These are phyloP conservation scores for Raddia distichophylla DNA, from an alignment of 176 grass and related monocot species.

Conservation along the genomic window DNA sequence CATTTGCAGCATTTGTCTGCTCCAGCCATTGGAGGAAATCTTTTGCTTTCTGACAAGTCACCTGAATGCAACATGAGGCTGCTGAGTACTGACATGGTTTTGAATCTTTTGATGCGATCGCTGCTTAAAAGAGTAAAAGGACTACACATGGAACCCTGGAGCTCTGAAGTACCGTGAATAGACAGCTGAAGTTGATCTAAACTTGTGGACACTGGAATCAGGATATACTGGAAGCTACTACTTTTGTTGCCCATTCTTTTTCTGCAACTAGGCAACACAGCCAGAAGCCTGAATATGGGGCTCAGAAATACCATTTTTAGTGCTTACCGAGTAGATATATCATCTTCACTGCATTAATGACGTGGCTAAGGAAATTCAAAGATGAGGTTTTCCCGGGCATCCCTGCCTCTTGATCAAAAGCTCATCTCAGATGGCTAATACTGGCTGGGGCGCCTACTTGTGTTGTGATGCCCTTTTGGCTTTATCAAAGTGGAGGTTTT, in stretches of 20 bases:
- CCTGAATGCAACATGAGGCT: constrained; percentile 25
- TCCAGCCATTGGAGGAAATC: neutral
- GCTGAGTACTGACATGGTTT: constrained; percentile 7
- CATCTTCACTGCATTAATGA: neutral
- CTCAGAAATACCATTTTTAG: neutral
- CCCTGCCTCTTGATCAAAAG: constrained; percentile 6
- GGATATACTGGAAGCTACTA: constrained; percentile 14
- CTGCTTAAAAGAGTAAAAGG: constrained; percentile 28
- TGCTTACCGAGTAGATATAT: constrained; percentile 16
- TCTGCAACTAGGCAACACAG: neutral
- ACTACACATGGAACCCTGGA: constrained; percentile 12
- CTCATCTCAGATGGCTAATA: neutral
- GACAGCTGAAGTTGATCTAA: constrained; percentile 25
- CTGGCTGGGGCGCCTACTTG: constrained; percentile 5
- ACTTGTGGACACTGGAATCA: neutral
- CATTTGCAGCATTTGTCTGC: constrained; percentile 47
- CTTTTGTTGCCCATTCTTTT: neutral
- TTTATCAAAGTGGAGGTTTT: constrained; percentile 10
- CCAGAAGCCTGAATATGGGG: neutral
- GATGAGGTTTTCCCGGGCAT: constrained; percentile 30
- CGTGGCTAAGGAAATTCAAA: constrained; percentile 7
- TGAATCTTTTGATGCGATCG: neutral
- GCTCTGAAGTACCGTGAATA: constrained; percentile 7
- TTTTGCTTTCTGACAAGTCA: constrained; percentile 36
- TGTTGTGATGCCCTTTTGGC: constrained; percentile 8